Percentiles rank a stretch among this genome's conserved stretches.
phyloP scores from a whole-genome alignment of 2,329 filamentous ascomycete species.

The Diaporthe longicolla region DNA sequence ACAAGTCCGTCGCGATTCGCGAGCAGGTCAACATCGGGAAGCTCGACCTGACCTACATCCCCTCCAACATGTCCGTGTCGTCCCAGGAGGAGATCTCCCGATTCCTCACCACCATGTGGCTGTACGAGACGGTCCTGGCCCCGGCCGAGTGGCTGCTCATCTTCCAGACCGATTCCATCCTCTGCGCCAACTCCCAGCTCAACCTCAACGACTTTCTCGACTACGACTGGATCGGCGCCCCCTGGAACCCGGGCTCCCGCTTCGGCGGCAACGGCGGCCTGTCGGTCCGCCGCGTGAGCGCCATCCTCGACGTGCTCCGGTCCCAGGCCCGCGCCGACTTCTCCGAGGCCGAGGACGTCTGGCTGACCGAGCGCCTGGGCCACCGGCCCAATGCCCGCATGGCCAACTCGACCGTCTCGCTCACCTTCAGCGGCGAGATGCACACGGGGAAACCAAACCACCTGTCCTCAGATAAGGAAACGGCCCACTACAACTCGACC shows the following conservation, averaged over 20 bases:
- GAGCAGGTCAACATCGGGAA: slow-evolving; percentile 66
- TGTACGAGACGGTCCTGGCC: slow-evolving; percentile 67
- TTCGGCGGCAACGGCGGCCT: slow-evolving; percentile 69
- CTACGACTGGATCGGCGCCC: slow-evolving; percentile 68
- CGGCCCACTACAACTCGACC: slow-evolving; percentile 41
- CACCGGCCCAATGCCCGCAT: slow-evolving; percentile 64
- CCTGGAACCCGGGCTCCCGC: slow-evolving; percentile 57
- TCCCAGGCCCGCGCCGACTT: slow-evolving; percentile 66
- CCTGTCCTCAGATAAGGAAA: slow-evolving; percentile 40
- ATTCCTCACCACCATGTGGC: slow-evolving; percentile 64
- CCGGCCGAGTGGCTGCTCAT: slow-evolving; percentile 68
- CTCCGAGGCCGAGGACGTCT: slow-evolving; percentile 67
- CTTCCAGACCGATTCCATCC: slow-evolving; percentile 69
- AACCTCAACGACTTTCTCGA: slow-evolving; percentile 67
- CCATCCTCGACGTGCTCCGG: slow-evolving; percentile 62
- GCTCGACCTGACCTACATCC: slow-evolving; percentile 64
- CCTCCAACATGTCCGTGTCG: slow-evolving; percentile 61
- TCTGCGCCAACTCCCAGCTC: slow-evolving; percentile 67
- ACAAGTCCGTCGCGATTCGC: slow-evolving; percentile 59
- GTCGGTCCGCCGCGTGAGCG: slow-evolving; percentile 66
- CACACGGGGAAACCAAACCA: slow-evolving; percentile 40
- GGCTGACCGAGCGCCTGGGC: slow-evolving; percentile 66
- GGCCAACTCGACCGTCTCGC: slow-evolving; percentile 52
- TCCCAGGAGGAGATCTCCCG: slow-evolving; percentile 64
- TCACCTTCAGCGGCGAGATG: slow-evolving; percentile 44